Percentiles rank a stretch among this genome's conserved stretches.
These are phyloP conservation scores for Sclerotinia subarctica DNA, from an alignment of 2,329 filamentous ascomycete genomes.

Conservation along the genomic window DNA sequence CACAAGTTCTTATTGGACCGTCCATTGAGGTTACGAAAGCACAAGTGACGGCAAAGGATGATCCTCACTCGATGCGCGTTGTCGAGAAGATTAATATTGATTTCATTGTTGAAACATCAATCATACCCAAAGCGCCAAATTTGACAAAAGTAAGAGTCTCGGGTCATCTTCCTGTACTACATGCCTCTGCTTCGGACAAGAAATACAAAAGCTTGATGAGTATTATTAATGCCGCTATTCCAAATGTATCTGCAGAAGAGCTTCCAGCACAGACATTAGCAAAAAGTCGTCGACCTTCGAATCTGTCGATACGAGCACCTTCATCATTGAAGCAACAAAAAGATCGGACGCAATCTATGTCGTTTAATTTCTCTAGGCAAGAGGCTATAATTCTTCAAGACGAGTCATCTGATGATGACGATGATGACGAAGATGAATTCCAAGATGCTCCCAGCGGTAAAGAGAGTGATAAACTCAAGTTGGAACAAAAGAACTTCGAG, in stretches of 20 bases:
- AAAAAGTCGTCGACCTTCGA: constrained; percentile 19
- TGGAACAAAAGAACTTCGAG: constrained; percentile 90
- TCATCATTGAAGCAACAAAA: constrained; percentile 43
- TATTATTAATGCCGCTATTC: constrained; percentile 91
- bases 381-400: constrained; percentile 74
- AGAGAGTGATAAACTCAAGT: constrained; percentile 57
- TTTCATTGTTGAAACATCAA: constrained; percentile 93
- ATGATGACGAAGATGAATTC: constrained; percentile 58
- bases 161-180: constrained; percentile 85
- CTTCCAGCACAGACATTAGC: constrained; percentile 27
- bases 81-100: constrained; percentile 97
- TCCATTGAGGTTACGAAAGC: constrained; percentile 87
- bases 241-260: constrained; percentile 64
- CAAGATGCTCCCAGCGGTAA: constrained; percentile 62
- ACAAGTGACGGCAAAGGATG: constrained; percentile 67
- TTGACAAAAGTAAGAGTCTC: constrained; percentile 89
- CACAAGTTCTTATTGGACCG: constrained; percentile 90
- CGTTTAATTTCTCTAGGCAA: constrained; percentile 69
- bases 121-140: constrained; percentile 92
- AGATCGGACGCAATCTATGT: constrained; percentile 62
- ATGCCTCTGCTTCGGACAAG: constrained; percentile 85
- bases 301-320: constrained; percentile 26
- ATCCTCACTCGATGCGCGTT: constrained; percentile 74
- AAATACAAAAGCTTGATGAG: constrained; percentile 99
- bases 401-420: constrained; percentile 56